phyloP scores from a whole-genome alignment of 208 protist species.

The Naegleria lovaniensis region DNA sequence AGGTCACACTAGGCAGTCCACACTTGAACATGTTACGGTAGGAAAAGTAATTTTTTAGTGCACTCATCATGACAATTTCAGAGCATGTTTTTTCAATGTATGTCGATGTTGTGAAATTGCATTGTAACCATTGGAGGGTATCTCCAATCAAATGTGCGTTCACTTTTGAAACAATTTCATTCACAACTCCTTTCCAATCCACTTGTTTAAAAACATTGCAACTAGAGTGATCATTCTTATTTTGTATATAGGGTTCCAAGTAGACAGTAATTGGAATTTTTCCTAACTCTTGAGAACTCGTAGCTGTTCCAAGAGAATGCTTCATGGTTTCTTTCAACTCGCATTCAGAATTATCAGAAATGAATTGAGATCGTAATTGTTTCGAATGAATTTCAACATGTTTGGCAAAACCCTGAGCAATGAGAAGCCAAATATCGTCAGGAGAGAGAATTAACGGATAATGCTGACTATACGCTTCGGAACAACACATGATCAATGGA shows the following conservation, averaged over 20 bases:
- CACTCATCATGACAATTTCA: background rate
- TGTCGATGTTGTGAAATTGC: constrained; percentile 4
- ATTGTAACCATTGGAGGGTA: too few relatives aligned
- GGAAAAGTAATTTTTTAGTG: background rate
- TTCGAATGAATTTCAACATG: background rate
- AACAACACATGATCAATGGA: too few relatives aligned
- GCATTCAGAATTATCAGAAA: too few relatives aligned
- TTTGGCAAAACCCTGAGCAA: background rate
- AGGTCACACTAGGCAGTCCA: background rate
- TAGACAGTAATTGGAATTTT: too few relatives aligned
- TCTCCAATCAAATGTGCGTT: too few relatives aligned
- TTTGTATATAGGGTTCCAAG: too few relatives aligned
- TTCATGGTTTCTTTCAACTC: too few relatives aligned
- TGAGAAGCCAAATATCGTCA: background rate
- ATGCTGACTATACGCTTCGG: background rate
- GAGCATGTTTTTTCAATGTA: background rate
- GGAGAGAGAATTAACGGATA: background rate
- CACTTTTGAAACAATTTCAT: too few relatives aligned
- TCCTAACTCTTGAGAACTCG: background rate
- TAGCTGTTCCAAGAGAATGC: too few relatives aligned
- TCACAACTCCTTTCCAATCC: background rate
- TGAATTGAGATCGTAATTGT: too few relatives aligned
- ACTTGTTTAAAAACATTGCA: too few relatives aligned
- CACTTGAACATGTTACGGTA: background rate
- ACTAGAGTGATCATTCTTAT: too few relatives aligned